Percentiles rank a stretch among this genome's conserved stretches.
phyloP scores from a whole-genome alignment of 2,329 filamentous ascomycete species.

The Nemania abortiva region DNA sequence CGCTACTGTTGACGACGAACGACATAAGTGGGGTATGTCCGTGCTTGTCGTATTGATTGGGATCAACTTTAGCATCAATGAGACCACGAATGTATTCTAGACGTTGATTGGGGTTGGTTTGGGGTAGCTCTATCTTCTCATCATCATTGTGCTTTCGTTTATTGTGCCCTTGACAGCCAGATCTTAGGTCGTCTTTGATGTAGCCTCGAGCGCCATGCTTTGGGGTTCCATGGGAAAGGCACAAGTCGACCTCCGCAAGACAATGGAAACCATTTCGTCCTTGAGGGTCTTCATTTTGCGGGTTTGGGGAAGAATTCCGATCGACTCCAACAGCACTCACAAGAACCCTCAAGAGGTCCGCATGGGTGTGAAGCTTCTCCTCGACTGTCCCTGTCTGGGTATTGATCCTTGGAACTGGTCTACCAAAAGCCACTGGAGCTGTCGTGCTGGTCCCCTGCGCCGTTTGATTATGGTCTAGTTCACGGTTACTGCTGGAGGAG shows the following conservation, averaged over 20 bases:
- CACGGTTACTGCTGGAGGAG: slow-evolving; percentile 13
- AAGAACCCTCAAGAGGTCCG: slow-evolving; percentile 55
- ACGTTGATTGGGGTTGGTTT: slow-evolving; percentile 35
- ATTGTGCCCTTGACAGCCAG: slow-evolving; percentile 36
- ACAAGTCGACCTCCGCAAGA: slow-evolving; percentile 63
- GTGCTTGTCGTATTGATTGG: slow-evolving; percentile 64
- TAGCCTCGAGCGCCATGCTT: slow-evolving; percentile 31
- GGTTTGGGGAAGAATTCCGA: slow-evolving; percentile 44
- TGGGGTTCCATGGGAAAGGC: slow-evolving; percentile 42
- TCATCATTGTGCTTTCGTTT: slow-evolving; percentile 55
- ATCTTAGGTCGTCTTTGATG: slow-evolving; percentile 9
- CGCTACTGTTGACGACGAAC: slow-evolving; percentile 62
- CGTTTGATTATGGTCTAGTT: slow-evolving; percentile 10
- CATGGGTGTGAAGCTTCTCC: slow-evolving; percentile 46
- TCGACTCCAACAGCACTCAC: slow-evolving; percentile 47
- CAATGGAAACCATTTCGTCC: slow-evolving; percentile 70
- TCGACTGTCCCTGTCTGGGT: slow-evolving; percentile 41
- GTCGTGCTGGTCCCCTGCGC: slow-evolving; percentile 35
- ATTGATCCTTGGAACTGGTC: slow-evolving; percentile 36
- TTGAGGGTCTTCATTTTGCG: slow-evolving; percentile 55
- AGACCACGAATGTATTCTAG: slow-evolving; percentile 48
- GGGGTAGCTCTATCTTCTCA: slow-evolving; percentile 37
- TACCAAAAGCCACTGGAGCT: slow-evolving; percentile 15
- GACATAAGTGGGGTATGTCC: slow-evolving; percentile 69
- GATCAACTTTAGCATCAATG: slow-evolving; percentile 57